phyloP scores from a whole-genome alignment of 2,329 filamentous ascomycete genomes.

The Talaromyces sp. region DNA sequence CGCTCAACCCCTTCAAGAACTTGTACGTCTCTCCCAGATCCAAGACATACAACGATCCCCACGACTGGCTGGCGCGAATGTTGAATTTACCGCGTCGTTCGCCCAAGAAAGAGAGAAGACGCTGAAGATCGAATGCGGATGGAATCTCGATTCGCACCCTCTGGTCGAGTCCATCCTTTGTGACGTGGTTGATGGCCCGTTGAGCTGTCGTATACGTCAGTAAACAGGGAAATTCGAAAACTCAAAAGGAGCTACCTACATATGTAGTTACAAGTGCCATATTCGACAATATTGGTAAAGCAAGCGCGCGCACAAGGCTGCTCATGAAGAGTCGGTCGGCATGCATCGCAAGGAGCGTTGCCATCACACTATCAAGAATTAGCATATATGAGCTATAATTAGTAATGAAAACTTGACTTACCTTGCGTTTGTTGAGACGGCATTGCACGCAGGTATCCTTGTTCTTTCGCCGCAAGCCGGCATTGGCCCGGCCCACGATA shows the following conservation, averaged over 20 bases:
- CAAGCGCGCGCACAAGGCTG: conserved; percentile 42
- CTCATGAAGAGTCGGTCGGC: conserved; percentile 37
- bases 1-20: conserved; percentile 34
- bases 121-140: conserved; percentile 34
- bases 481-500: conserved; percentile 36
- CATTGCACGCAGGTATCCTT: conserved; percentile 43
- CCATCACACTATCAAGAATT: conserved; percentile 34
- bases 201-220: conserved; percentile 27
- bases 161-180: conserved; percentile 25
- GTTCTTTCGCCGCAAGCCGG: conserved; percentile 39
- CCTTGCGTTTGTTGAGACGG: conserved; percentile 41
- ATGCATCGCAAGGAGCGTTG: conserved; percentile 38
- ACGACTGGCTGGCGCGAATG: conserved; percentile 39
- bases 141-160: conserved; percentile 39
- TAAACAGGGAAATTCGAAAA: background rate
- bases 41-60: conserved; percentile 39
- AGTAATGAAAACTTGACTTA: conserved; percentile 15
- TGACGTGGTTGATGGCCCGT: conserved; percentile 40
- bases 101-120: conserved; percentile 33
- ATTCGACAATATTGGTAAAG: conserved; percentile 42
- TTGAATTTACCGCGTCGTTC: conserved; percentile 40
- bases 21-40: conserved; percentile 39
- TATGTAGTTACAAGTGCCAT: conserved; percentile 43
- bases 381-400: conserved; percentile 1
- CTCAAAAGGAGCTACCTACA: conserved; percentile 26